Evolutionary conservation across 2,329 filamentous ascomycete species (phyloP).

Genomic region (Trichophyton mentagrophytes): DNA sequence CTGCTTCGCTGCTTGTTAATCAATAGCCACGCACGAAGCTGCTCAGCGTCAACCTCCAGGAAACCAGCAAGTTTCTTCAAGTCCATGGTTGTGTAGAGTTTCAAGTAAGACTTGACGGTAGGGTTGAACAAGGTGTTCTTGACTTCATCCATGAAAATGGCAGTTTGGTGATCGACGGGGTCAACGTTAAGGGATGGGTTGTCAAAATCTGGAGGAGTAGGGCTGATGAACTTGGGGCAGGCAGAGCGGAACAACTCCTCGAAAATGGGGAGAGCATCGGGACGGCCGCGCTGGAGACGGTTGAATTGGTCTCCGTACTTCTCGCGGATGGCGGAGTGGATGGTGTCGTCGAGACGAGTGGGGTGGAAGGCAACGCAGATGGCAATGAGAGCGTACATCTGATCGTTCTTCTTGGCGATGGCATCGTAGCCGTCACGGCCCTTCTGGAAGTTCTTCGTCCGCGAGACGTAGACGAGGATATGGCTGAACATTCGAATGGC

Average conservation of each 20-base stretch:
- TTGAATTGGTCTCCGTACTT: conserved; percentile 99
- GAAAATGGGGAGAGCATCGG: conserved; percentile 88
- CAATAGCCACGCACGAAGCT: conserved; percentile 81
- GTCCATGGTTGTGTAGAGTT: conserved; percentile 99
- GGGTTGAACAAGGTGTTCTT: conserved; percentile 98
- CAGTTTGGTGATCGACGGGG: conserved; percentile 90
- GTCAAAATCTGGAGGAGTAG: conserved; percentile 93
- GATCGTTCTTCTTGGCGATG: conserved; percentile 99
- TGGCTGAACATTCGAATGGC: conserved; percentile 99
- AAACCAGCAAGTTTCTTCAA: conserved; percentile 95
- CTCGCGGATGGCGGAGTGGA: conserved; percentile 93
- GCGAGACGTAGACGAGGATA: conserved; percentile 95
- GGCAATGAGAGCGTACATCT: conserved; percentile 98
- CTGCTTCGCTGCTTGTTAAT: conserved; percentile 98
- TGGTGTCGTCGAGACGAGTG: conserved; percentile 93
- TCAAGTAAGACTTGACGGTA: conserved; percentile 95
- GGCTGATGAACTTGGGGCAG: conserved; percentile 99
- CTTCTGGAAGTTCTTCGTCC: conserved; percentile 99
- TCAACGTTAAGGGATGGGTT: conserved; percentile 93
- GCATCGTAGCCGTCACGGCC: conserved; percentile 80
- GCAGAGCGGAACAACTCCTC: conserved; percentile 95
- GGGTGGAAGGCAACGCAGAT: conserved; percentile 98
- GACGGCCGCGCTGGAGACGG: conserved; percentile 89
- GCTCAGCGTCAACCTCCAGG: conserved; percentile 92
- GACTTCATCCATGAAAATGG: conserved; percentile 99